Evolutionary conservation across 108 stramenopile genomes (phyloP).

Genomic region (Fistulifera solaris): DNA sequence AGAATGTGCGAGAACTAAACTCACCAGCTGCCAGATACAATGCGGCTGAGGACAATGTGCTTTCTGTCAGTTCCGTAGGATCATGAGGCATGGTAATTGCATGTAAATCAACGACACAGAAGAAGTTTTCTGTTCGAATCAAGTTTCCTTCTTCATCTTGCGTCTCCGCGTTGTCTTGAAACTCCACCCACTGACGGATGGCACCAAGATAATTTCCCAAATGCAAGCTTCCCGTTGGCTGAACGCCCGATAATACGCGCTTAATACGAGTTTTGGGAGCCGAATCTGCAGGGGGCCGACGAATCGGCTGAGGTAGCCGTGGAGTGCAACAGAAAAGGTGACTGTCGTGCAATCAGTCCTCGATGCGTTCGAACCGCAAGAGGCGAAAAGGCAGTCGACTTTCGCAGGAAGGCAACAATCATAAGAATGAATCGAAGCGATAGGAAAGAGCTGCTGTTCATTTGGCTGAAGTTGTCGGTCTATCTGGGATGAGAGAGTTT

Average conservation of each 20-base stretch:
- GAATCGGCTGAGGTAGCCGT: background rate
- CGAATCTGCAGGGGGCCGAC: constrained; percentile 2
- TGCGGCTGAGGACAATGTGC: constrained; percentile 71
- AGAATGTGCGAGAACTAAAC: background rate
- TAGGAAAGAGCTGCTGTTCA: no score
- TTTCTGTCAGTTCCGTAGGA: constrained; percentile 76
- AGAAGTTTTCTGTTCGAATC: constrained; percentile 82
- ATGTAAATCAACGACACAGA: constrained; percentile 98
- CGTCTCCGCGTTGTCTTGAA: constrained; percentile 70
- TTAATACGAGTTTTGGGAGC: constrained; percentile 22
- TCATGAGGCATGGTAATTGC: constrained; percentile 98
- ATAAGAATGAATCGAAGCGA: background rate
- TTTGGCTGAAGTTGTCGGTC: no score
- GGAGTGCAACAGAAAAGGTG: background rate
- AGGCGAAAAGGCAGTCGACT: background rate
- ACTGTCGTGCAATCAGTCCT: background rate
- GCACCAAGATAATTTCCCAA: constrained; percentile 99
- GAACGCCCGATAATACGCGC: constrained; percentile 92
- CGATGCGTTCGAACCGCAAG: background rate
- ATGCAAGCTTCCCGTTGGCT: constrained; percentile 95
- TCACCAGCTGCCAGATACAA: constrained; percentile 86
- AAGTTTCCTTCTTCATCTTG: constrained; percentile 38
- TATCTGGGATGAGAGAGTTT: no score
- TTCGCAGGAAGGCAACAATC: background rate
- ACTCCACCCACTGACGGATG: constrained; percentile 93